Conservation (phyloP, 495 filamentous ascomycete genomes). For the Podospora comata region DNA sequence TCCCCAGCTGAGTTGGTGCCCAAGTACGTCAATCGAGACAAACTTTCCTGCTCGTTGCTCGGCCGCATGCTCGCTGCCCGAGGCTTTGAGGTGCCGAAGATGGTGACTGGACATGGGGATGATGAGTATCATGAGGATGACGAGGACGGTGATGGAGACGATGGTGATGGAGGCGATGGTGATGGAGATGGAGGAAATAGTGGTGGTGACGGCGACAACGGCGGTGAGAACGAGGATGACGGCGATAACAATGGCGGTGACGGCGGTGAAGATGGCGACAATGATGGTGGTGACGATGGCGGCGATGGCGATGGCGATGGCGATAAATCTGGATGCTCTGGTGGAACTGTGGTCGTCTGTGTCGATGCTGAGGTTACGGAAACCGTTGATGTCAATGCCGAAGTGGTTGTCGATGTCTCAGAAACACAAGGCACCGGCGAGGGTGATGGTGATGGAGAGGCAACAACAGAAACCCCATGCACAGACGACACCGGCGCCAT, state of each 20-base stretch:
- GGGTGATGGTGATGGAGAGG: no score
- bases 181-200: background rate
- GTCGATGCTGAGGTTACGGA: background rate
- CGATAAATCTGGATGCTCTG: background rate
- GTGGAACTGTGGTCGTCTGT: background rate
- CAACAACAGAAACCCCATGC: no score
- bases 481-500: background rate
- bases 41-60: background rate
- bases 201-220: background rate
- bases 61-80: background rate
- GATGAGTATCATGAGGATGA: no score
- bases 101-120: background rate
- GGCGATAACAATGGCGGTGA: background rate
- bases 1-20: background rate
- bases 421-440: no score
- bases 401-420: background rate
- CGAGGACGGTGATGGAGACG: background rate
- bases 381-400: background rate
- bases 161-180: background rate
- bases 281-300: background rate
- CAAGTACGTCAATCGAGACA: background rate
- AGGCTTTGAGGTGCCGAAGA: background rate
- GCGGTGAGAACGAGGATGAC: background rate
- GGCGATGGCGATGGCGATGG: no score
- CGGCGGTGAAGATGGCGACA: background rate